Percentiles rank a stretch among this genome's conserved stretches.
phyloP scores from a whole-genome alignment of 768 basidiomycete species.

The Candolleomyces efflorescens region DNA sequence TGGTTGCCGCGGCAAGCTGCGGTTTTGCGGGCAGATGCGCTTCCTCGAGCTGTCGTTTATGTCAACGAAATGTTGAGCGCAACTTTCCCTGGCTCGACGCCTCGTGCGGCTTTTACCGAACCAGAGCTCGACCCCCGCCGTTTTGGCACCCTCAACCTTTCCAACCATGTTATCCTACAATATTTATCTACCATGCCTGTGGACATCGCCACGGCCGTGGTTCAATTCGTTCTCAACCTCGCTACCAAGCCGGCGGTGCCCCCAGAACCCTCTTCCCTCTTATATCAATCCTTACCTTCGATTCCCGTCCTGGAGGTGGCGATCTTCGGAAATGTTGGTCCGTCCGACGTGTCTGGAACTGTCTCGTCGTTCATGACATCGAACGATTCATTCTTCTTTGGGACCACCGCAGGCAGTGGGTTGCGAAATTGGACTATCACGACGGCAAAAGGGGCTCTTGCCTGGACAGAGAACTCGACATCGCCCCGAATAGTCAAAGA shows the following conservation, averaged over 20 bases:
- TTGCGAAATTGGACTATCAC: conserved; percentile 54
- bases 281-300: conserved; percentile 36
- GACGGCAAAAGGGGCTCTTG: conserved; percentile 30
- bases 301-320: conserved; percentile 59
- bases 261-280: conserved; percentile 33
- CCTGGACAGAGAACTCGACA: conserved; percentile 51
- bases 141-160: conserved; percentile 51
- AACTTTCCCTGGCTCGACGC: conserved; percentile 30
- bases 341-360: conserved; percentile 43
- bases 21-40: conserved; percentile 38
- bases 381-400: conserved; percentile 54
- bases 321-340: conserved; percentile 52
- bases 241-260: conserved; percentile 31
- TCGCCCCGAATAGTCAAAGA: conserved; percentile 51
- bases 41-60: conserved; percentile 48
- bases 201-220: conserved; percentile 42
- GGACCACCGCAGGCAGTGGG: conserved; percentile 42
- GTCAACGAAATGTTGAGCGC: conserved; percentile 47
- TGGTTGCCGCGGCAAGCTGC: conserved; percentile 48
- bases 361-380: conserved; percentile 49
- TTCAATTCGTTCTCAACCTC: conserved; percentile 40
- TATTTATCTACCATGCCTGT: conserved; percentile 51
- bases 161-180: conserved; percentile 54
- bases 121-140: conserved; percentile 41
- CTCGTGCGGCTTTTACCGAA: conserved; percentile 23